These are phyloP conservation scores for Lavandula angustifolia DNA, from an alignment of 257 asterid genomes.

Conservation along the genomic window DNA sequence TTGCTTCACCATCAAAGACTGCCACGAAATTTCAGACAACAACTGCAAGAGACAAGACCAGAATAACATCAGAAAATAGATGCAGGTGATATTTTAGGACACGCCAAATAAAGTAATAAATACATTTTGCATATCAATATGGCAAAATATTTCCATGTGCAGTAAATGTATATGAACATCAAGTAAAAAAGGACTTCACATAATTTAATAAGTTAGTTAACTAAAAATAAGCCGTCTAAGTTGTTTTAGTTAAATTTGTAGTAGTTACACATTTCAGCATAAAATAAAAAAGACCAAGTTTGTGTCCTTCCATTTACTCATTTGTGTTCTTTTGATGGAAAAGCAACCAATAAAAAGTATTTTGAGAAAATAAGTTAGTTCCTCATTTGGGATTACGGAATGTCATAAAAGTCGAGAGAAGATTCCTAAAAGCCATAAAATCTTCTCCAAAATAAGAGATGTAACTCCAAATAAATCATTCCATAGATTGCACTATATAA, in stretches of 20 bases:
- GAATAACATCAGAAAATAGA: constrained; percentile 34
- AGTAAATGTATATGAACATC: constrained; percentile 6
- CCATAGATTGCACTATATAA: not conserved
- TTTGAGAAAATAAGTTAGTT: not conserved
- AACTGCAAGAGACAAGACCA: constrained; percentile 48
- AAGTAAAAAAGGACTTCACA: not conserved
- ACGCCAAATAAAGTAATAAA: not conserved
- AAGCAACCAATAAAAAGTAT: not conserved
- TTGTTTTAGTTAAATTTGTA: not conserved
- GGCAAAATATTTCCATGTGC: not conserved
- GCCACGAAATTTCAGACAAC: constrained; percentile 54
- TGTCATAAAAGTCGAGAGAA: too few species aligned
- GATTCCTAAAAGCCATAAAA: constrained; percentile 7
- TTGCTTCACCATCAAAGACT: constrained; percentile 65
- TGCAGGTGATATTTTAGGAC: constrained; percentile 20
- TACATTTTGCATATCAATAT: not conserved
- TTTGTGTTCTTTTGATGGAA: not conserved
- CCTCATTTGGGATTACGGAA: constrained; percentile 8
- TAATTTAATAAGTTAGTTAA: not conserved
- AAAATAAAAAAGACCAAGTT: constrained; percentile 1
- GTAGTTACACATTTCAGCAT: constrained; percentile 6
- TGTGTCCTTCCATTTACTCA: not conserved
- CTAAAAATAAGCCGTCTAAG: not conserved
- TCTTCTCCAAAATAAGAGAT: not conserved
- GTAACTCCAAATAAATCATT: not conserved